phyloP scores from a whole-genome alignment of 768 basidiomycete species.

The Scleroderma bovista region DNA sequence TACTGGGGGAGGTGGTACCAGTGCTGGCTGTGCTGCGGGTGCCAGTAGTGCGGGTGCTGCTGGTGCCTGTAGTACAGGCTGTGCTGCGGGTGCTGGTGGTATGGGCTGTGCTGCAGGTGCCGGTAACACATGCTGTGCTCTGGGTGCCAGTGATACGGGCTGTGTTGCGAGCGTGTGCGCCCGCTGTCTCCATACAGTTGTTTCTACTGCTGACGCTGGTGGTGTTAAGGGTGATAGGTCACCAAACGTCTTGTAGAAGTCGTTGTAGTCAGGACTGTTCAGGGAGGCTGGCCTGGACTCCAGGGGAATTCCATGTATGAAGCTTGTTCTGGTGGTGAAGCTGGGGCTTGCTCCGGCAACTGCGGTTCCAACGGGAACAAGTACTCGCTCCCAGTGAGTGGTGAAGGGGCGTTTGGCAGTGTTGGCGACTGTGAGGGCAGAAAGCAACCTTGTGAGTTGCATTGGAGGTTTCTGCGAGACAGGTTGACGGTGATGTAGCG shows the following conservation, averaged over 20 bases:
- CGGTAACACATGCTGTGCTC: too few species aligned
- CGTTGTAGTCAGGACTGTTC: background rate
- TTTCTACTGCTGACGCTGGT: background rate
- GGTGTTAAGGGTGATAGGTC: background rate
- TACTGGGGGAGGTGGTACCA: too few species aligned
- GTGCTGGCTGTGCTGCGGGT: too few species aligned
- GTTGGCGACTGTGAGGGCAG: background rate
- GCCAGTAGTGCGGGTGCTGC: too few species aligned
- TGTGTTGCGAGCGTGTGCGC: too few species aligned
- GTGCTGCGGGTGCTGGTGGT: background rate
- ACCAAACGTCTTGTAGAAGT: background rate
- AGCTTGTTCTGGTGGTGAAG: background rate
- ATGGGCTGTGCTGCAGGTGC: background rate
- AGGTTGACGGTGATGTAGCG: background rate
- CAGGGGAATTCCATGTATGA: background rate
- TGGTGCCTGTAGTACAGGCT: background rate
- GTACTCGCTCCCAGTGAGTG: background rate
- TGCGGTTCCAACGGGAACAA: too few species aligned
- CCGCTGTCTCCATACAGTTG: background rate
- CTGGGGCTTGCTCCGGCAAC: background rate
- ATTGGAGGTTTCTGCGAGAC: background rate
- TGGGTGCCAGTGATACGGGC: too few species aligned
- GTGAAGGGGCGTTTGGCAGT: background rate
- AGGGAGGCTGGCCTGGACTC: background rate
- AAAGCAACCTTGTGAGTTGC: background rate